These are phyloP conservation scores for Monosporozyma aquatica DNA, from an alignment of 805 yeast genomes.

Conservation along the genomic window DNA sequence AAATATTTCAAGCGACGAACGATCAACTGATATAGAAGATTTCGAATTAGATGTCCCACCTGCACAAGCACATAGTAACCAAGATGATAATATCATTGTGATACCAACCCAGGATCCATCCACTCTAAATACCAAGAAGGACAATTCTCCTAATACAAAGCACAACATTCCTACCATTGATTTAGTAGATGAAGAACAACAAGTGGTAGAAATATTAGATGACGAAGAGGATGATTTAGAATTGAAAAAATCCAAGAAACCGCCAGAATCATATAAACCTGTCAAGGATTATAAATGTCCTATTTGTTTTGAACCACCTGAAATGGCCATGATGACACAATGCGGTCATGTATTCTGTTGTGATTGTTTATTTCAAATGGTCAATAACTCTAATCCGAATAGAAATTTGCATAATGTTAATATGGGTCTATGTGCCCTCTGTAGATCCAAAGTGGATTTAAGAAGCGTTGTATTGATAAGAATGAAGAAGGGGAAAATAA, in stretches of 20 bases:
- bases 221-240: constrained; percentile 21
- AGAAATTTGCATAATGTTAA: constrained; percentile 16
- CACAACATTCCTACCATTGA: constrained; percentile 2
- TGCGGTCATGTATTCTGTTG: constrained; percentile 55
- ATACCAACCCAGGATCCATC: background rate
- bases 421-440: constrained; percentile 36
- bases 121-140: background rate
- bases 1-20: background rate
- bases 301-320: constrained; percentile 48
- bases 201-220: constrained; percentile 35
- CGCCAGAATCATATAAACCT: constrained; percentile 21
- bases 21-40: background rate
- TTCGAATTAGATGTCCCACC: background rate
- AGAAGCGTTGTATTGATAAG: constrained; percentile 26
- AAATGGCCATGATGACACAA: constrained; percentile 38
- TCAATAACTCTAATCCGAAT: constrained; percentile 34
- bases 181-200: constrained; percentile 26
- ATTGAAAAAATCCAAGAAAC: constrained; percentile 11
- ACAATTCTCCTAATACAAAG: too few relatives aligned
- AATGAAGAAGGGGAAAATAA: constrained; percentile 26
- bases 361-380: constrained; percentile 42
- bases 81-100: background rate
- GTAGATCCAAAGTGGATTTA: constrained; percentile 32
- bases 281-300: constrained; percentile 39
- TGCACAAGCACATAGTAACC: too few relatives aligned